Evolutionary conservation across 331 rosid species (phyloP).

Genomic region (Rhamnella rubrinervis): DNA sequence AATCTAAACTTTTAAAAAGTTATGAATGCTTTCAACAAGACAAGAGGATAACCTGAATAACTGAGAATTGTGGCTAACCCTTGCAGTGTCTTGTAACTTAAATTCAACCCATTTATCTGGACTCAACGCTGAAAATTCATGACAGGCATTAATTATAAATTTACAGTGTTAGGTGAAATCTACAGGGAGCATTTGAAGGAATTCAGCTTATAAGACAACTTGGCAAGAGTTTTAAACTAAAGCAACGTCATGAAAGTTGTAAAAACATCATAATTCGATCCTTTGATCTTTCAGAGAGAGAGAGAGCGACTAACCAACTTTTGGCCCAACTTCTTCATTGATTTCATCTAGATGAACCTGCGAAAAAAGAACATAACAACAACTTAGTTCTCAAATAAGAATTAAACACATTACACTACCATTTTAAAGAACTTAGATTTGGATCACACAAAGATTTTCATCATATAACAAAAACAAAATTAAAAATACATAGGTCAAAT

Average conservation of each 20-base stretch:
- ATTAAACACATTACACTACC: not conserved
- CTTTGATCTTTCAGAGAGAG: not conserved
- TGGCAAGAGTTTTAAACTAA: not conserved
- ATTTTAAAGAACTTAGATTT: not conserved
- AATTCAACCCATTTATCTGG: conserved; percentile 83
- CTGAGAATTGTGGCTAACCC: conserved; percentile 85
- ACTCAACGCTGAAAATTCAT: conserved; percentile 59
- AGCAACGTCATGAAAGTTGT: not conserved
- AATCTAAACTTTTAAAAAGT: too few species aligned
- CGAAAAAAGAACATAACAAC: conserved; percentile 4
- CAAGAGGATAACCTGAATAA: conserved; percentile 65
- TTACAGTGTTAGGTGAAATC: not conserved
- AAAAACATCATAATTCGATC: not conserved
- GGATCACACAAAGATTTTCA: not conserved
- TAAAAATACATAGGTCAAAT: not conserved
- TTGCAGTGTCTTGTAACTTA: conserved; percentile 90
- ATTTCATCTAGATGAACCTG: conserved; percentile 65
- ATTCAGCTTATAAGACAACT: not conserved
- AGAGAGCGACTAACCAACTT: conserved; percentile 57
- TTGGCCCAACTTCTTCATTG: conserved; percentile 47
- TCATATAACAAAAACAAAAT: not conserved
- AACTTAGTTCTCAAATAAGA: not conserved
- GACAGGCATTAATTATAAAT: conserved; percentile 3
- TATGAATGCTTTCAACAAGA: not conserved
- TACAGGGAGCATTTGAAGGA: not conserved